These are phyloP conservation scores for Aphanomyces stellatus DNA, from an alignment of 352 stramenopile species.

Conservation along the genomic window DNA sequence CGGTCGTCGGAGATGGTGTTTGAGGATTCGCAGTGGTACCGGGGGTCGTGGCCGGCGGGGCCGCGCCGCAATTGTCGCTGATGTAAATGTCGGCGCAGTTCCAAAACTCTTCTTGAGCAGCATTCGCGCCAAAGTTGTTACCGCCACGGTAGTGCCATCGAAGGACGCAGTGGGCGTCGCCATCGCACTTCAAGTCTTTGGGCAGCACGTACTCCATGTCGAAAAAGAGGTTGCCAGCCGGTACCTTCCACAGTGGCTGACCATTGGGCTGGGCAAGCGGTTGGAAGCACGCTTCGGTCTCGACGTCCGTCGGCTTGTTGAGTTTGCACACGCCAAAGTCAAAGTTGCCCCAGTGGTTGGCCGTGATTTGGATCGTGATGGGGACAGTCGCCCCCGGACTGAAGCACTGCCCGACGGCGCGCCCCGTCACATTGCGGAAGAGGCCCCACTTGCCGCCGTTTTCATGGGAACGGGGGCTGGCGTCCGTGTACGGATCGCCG, in stretches of 20 bases:
- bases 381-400: conserved; percentile 20
- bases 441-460: neutral
- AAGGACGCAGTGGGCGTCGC: conserved; percentile 19
- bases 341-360: too few species aligned
- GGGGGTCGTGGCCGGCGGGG: neutral
- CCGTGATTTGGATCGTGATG: conserved; percentile 31
- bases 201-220: conserved; percentile 17
- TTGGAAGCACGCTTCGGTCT: conserved; percentile 3
- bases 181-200: conserved; percentile 17
- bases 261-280: conserved; percentile 26
- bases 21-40: too few species aligned
- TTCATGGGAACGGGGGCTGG: neutral
- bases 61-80: too few species aligned
- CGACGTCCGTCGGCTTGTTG: neutral
- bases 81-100: conserved; percentile 22
- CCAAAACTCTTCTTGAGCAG: too few species aligned
- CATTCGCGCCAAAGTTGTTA: too few species aligned
- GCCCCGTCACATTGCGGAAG: neutral
- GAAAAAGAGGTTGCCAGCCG: conserved; percentile 9
- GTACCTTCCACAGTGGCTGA: conserved; percentile 12
- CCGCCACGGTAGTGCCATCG: conserved; percentile 20
- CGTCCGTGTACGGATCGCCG: neutral
- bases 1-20: too few species aligned
- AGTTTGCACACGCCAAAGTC: conserved; percentile 36
- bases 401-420: neutral